Evolutionary conservation across 2,329 filamentous ascomycete species (phyloP).

Genomic region (Exophiala aquamarina): DNA sequence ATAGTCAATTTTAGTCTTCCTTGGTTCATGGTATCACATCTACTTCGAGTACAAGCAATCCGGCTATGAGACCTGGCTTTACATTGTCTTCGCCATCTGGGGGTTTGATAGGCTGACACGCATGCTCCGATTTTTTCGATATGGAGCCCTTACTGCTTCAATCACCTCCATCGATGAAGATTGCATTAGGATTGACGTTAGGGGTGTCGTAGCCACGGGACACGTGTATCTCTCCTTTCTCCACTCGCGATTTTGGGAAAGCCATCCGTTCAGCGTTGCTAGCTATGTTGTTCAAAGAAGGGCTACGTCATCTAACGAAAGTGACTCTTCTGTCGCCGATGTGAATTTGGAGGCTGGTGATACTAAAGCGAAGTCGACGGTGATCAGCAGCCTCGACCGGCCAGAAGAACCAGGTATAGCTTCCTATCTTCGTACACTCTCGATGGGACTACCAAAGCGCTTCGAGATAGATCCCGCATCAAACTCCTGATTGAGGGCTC

Average conservation of each 20-base stretch:
- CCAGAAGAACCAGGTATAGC: conserved; percentile 1
- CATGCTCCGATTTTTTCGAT: conserved; percentile 39
- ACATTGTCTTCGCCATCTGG: conserved; percentile 44
- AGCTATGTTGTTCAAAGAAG: not conserved
- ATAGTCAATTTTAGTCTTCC: conserved; percentile 32
- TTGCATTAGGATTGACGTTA: conserved; percentile 45
- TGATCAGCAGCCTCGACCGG: not conserved
- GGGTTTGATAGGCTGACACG: conserved; percentile 46
- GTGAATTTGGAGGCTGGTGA: not conserved
- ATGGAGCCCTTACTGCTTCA: no score
- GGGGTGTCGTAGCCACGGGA: conserved; percentile 30
- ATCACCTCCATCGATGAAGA: conserved; percentile 29
- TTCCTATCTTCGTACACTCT: conserved; percentile 3
- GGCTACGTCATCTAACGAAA: not conserved
- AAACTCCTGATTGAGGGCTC: conserved; percentile 20
- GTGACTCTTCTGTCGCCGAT: not conserved
- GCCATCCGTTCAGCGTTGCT: conserved; percentile 51
- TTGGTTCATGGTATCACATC: conserved; percentile 38
- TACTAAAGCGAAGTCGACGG: not conserved
- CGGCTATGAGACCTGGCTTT: conserved; percentile 51
- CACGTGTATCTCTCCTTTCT: conserved; percentile 51
- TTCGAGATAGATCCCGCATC: conserved; percentile 30
- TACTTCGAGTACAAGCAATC: conserved; percentile 41
- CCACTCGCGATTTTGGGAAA: conserved; percentile 51
- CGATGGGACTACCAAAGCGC: conserved; percentile 37